Conservation (phyloP, 768 basidiomycete species). For the Rhizopogon vinicolor region DNA sequence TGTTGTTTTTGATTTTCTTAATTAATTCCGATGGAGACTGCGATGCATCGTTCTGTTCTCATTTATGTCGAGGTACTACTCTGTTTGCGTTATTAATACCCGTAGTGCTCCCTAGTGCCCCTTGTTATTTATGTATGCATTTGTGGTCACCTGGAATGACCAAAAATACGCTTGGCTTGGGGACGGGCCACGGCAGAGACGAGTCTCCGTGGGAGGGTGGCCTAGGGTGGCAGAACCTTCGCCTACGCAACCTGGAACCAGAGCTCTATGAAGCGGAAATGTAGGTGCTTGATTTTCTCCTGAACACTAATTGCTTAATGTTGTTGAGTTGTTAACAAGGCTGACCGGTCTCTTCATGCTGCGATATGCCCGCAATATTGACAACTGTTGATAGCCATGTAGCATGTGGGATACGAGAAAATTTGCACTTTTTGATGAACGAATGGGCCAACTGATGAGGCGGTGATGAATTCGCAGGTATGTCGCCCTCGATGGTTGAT, state of each 20-base stretch:
- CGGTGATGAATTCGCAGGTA: conserved; percentile 5
- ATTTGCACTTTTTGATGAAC: not conserved
- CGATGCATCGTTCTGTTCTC: too few relatives aligned
- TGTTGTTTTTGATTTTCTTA: conserved; percentile 55
- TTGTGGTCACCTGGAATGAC: not conserved
- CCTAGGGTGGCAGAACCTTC: not conserved
- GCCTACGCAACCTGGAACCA: not conserved
- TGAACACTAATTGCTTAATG: conserved; percentile 6
- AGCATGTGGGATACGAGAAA: conserved; percentile 1
- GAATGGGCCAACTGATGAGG: not conserved
- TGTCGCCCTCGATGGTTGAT: not conserved
- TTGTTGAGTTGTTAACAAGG: conserved; percentile 1
- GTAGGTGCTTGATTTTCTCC: conserved; percentile 1
- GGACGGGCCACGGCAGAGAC: not conserved
- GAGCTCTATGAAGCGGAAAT: conserved; percentile 5
- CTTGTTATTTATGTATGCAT: conserved; percentile 1
- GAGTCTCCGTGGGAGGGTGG: conserved; percentile 6
- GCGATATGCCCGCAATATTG: not conserved
- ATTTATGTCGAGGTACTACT: too few relatives aligned
- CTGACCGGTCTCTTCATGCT: not conserved
- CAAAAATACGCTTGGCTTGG: not conserved
- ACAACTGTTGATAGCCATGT: not conserved
- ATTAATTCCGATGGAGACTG: conserved; percentile 15
- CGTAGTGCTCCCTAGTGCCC: not conserved
- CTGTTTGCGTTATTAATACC: not conserved